Conservation (phyloP, 495 filamentous ascomycete species). For the Penicillium samsonianum region DNA sequence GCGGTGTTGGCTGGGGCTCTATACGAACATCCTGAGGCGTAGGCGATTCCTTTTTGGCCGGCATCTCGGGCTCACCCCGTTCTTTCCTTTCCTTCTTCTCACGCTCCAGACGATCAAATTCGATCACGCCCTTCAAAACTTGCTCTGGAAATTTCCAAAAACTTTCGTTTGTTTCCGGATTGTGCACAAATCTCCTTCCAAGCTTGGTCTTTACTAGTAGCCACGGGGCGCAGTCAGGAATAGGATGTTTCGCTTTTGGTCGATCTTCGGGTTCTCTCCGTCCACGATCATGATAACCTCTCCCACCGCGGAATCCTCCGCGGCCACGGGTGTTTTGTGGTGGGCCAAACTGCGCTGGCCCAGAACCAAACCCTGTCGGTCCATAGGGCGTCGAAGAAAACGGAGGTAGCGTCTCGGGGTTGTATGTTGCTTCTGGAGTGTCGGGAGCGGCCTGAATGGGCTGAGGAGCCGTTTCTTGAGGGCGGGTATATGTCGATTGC, state of each 20-base stretch:
- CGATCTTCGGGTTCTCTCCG: conserved; percentile 68
- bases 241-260: conserved; percentile 74
- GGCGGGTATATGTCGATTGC: conserved; percentile 82
- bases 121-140: conserved; percentile 75
- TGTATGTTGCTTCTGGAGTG: conserved; percentile 29
- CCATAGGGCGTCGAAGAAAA: conserved; percentile 49
- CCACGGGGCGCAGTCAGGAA: conserved; percentile 88
- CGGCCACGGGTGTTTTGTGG: conserved; percentile 32
- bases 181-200: conserved; percentile 85
- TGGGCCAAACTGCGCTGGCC: conserved; percentile 16
- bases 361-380: conserved; percentile 30
- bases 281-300: conserved; percentile 53
- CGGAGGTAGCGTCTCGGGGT: conserved; percentile 38
- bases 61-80: conserved; percentile 38
- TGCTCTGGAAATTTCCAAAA: conserved; percentile 90
- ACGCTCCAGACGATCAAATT: conserved; percentile 61
- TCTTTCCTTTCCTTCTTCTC: conserved; percentile 50
- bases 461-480: conserved; percentile 41
- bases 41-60: conserved; percentile 16
- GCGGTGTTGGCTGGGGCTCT: conserved; percentile 8
- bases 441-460: conserved; percentile 28
- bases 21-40: conserved; percentile 5
- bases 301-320: conserved; percentile 51
- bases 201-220: conserved; percentile 87
- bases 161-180: conserved; percentile 77